A percentile compares a stretch with the other conserved stretches of the same genome.
Conservation (phyloP, 768 basidiomycete species). For the Kondoa malvinella region DNA sequence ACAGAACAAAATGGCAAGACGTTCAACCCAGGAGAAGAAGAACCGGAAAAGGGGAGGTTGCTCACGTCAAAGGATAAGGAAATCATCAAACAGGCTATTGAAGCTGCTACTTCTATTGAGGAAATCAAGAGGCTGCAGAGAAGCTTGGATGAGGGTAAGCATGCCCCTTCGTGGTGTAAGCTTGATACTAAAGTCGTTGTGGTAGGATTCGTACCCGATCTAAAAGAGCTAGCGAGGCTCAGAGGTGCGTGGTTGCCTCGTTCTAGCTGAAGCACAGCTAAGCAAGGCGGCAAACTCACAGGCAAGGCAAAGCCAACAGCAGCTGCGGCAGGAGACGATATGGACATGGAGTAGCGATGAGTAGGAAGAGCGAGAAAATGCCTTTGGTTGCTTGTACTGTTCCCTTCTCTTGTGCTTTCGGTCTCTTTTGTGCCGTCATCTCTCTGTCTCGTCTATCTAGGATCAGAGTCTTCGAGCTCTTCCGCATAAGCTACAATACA, state of each 20-base stretch:
- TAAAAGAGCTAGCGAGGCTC: neutral
- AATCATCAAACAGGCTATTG: conserved; percentile 68
- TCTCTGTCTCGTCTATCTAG: too few relatives aligned
- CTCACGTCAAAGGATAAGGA: conserved; percentile 86
- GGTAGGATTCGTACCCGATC: neutral
- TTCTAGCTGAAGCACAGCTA: too few relatives aligned
- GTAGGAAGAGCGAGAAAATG: neutral
- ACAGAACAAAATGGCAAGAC: conserved; percentile 16
- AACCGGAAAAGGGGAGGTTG: conserved; percentile 55
- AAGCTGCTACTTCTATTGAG: conserved; percentile 75
- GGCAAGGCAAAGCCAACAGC: neutral
- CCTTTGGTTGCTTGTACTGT: too few relatives aligned
- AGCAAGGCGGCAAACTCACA: too few relatives aligned
- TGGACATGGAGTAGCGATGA: neutral
- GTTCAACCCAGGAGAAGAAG: conserved; percentile 23
- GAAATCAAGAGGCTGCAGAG: conserved; percentile 70
- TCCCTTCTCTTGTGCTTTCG: too few relatives aligned
- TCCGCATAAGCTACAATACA: too few relatives aligned
- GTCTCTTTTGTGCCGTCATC: too few relatives aligned
- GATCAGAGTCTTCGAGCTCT: too few relatives aligned
- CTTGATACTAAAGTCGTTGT: neutral
- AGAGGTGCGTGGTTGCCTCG: too few relatives aligned
- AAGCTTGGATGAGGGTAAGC: conserved; percentile 62
- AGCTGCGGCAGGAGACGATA: neutral
- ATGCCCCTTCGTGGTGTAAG: conserved; percentile 37